Evolutionary conservation across 805 yeast genomes (phyloP).

Genomic region (Ogataea neopini): DNA sequence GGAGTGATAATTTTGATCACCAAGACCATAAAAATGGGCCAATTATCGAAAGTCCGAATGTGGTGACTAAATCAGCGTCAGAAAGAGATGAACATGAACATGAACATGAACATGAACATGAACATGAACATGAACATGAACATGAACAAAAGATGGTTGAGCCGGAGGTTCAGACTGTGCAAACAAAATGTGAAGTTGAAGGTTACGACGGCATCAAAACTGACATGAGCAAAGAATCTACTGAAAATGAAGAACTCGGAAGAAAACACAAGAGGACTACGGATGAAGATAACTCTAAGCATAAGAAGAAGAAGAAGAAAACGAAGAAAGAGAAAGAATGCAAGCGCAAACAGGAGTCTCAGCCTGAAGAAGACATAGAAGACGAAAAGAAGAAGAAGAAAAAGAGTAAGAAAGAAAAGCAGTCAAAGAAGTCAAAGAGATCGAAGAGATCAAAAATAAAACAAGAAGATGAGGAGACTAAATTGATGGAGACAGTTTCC

Average conservation of each 20-base stretch:
- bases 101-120: too few relatives aligned
- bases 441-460: neutral
- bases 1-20: neutral
- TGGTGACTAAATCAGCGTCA: too few relatives aligned
- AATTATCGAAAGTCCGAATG: too few relatives aligned
- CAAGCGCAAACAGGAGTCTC: neutral
- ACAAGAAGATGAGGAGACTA: neutral
- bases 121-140: too few relatives aligned
- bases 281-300: constrained; percentile 3
- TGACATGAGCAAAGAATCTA: neutral
- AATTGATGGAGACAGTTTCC: too few relatives aligned
- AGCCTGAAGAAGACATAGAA: constrained; percentile 8
- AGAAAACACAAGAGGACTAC: neutral
- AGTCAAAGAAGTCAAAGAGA: neutral
- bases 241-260: neutral
- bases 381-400: constrained; percentile 4
- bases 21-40: neutral
- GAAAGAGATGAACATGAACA: too few relatives aligned
- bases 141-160: too few relatives aligned
- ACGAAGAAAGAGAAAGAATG: constrained; percentile 1
- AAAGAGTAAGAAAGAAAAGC: constrained; percentile 2
- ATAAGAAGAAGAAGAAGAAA: constrained; percentile 7
- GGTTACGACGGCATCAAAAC: neutral
- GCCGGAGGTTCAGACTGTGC: neutral
- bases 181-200: neutral